Conservation (phyloP, 2,329 filamentous ascomycete genomes). For the Thielaviopsis musarum region DNA sequence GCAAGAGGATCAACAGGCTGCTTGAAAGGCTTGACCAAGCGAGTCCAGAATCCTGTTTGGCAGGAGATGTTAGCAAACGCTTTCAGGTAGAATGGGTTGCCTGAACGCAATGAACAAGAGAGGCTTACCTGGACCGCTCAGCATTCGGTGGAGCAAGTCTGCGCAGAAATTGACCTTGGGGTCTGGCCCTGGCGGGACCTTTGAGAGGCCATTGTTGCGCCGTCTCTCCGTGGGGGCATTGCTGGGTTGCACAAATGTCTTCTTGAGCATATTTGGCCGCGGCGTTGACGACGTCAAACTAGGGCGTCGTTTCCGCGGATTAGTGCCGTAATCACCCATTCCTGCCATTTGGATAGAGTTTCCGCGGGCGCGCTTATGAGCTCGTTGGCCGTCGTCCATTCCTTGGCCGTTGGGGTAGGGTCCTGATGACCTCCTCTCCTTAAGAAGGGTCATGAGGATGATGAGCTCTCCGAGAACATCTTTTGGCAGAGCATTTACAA, state of each 20-base stretch:
- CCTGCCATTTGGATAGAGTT: constrained; percentile 3
- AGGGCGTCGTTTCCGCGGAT: constrained; percentile 20
- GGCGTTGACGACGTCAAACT: constrained; percentile 17
- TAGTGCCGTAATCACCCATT: constrained; percentile 13
- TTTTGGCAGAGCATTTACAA: constrained; percentile 43
- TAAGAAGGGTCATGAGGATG: constrained; percentile 42
- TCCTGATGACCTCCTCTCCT: constrained; percentile 12
- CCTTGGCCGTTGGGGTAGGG: not conserved
- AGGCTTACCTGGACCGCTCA: constrained; percentile 40
- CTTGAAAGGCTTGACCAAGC: constrained; percentile 45
- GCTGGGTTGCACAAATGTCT: constrained; percentile 15
- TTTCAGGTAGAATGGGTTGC: not conserved
- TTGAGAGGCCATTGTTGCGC: constrained; percentile 5
- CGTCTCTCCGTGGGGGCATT: constrained; percentile 17
- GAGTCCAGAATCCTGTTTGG: constrained; percentile 43
- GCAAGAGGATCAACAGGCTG: constrained; percentile 39
- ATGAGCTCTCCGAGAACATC: constrained; percentile 47
- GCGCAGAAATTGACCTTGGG: constrained; percentile 39
- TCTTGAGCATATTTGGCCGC: constrained; percentile 15
- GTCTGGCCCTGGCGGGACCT: constrained; percentile 7
- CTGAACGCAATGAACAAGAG: not conserved
- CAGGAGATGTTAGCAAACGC: constrained; percentile 4
- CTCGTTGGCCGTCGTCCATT: constrained; percentile 4
- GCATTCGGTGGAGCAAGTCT: constrained; percentile 41
- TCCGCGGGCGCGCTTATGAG: constrained; percentile 6